phyloP scores from a whole-genome alignment of 768 basidiomycete genomes.

The Grammothele lineata region DNA sequence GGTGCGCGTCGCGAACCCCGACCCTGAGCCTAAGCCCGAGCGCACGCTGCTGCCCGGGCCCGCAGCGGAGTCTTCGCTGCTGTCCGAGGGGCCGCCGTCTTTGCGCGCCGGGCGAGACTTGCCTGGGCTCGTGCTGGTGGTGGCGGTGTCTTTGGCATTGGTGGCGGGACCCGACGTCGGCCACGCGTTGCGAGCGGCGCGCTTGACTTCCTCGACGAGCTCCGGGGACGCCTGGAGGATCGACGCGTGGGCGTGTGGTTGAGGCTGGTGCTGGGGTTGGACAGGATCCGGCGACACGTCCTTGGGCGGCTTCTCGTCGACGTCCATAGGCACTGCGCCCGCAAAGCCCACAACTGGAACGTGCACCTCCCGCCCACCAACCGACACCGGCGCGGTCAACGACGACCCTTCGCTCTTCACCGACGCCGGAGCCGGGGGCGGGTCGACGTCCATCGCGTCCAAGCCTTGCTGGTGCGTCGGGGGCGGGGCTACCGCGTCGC shows the following conservation, averaged over 20 bases:
- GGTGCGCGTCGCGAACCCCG: background rate
- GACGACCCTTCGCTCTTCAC: constrained; percentile 5
- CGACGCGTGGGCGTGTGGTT: background rate
- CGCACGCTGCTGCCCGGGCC: background rate
- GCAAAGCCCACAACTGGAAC: constrained; percentile 22
- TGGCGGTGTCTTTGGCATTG: background rate
- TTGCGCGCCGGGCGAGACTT: background rate
- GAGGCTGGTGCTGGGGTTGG: too few relatives aligned
- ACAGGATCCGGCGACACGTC: background rate
- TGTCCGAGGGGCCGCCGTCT: constrained; percentile 4
- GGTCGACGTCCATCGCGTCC: constrained; percentile 18
- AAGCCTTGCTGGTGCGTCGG: background rate
- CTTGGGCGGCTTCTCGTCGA: constrained; percentile 13
- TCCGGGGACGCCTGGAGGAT: constrained; percentile 17
- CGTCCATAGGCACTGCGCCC: constrained; percentile 25
- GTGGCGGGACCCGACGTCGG: background rate
- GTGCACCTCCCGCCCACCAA: constrained; percentile 15
- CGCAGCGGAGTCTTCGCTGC: constrained; percentile 13
- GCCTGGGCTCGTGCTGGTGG: background rate
- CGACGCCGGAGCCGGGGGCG: constrained; percentile 8
- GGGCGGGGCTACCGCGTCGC: background rate
- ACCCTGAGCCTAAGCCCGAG: background rate
- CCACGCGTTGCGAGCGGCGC: constrained; percentile 11
- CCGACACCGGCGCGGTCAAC: constrained; percentile 18
- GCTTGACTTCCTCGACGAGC: constrained; percentile 21